Percentiles rank a stretch among this genome's conserved stretches.
These are phyloP conservation scores for Gautieria morchelliformis DNA, from an alignment of 768 basidiomycete species.

Conservation along the genomic window DNA sequence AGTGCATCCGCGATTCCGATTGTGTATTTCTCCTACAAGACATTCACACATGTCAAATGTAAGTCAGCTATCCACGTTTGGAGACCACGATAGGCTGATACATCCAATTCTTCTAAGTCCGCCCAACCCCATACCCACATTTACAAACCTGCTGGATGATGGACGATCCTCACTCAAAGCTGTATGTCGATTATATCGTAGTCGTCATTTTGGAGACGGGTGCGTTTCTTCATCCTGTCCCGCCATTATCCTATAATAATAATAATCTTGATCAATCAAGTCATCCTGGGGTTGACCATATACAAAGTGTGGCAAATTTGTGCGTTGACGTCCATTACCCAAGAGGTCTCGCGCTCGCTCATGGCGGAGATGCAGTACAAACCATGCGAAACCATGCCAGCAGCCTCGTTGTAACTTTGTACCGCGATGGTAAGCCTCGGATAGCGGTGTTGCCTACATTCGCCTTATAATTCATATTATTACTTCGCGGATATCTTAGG, in stretches of 20 bases:
- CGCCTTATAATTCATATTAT: no score
- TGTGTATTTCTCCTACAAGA: background rate
- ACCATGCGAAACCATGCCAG: background rate
- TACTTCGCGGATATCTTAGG: no score
- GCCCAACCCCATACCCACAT: background rate
- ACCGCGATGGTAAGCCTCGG: slow-evolving; percentile 1
- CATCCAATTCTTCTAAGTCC: background rate
- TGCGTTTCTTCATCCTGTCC: no score
- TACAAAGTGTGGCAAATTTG: background rate
- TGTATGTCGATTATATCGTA: slow-evolving; percentile 1
- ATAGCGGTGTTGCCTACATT: background rate
- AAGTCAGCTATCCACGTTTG: background rate
- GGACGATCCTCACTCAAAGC: background rate
- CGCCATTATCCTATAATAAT: no score
- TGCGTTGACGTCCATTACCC: background rate
- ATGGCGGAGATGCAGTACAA: background rate
- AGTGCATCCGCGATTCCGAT: background rate
- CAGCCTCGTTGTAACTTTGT: background rate
- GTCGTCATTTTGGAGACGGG: no score
- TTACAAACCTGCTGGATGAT: background rate
- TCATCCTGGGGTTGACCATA: background rate
- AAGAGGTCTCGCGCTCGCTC: no score
- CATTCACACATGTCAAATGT: background rate
- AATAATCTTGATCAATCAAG: no score
- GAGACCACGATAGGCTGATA: background rate